Conservation (phyloP, 2,329 filamentous ascomycete species). For the Exophiala viscosa region DNA sequence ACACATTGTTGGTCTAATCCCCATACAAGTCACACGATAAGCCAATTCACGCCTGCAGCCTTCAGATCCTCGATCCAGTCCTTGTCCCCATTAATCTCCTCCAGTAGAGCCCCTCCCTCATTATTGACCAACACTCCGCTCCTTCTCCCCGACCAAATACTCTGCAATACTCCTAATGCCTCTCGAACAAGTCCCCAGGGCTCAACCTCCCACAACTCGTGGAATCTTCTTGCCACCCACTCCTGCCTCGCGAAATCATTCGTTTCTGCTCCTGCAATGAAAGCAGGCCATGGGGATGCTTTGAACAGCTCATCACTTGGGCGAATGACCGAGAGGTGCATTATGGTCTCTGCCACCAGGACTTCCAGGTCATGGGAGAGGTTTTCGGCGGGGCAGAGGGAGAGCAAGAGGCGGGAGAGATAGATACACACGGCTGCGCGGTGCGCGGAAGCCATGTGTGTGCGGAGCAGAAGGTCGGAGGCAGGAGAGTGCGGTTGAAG, state of each 20-base stretch:
- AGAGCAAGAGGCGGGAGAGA: neutral
- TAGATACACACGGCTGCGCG: neutral
- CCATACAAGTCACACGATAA: neutral
- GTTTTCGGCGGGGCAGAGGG: neutral
- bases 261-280: conserved; percentile 42
- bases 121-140: neutral
- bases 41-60: neutral
- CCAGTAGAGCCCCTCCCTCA: neutral
- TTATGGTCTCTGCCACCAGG: conserved; percentile 30
- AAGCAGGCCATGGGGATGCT: conserved; percentile 43
- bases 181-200: conserved; percentile 6
- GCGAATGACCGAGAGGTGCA: conserved; percentile 36
- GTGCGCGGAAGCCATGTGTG: neutral
- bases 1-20: neutral
- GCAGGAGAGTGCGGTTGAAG: neutral
- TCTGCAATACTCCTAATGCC: conserved; percentile 59
- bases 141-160: conserved; percentile 57
- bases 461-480: neutral
- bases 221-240: neutral
- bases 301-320: conserved; percentile 40
- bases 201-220: conserved; percentile 6
- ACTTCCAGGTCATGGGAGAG: neutral
- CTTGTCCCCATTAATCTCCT: no score
- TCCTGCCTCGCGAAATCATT: conserved; percentile 4
- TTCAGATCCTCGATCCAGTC: neutral